Percentiles rank a stretch among this genome's conserved stretches.
Evolutionary conservation across 2,329 filamentous ascomycete species (phyloP).

Genomic region (Pseudogymnoascus sp.): DNA sequence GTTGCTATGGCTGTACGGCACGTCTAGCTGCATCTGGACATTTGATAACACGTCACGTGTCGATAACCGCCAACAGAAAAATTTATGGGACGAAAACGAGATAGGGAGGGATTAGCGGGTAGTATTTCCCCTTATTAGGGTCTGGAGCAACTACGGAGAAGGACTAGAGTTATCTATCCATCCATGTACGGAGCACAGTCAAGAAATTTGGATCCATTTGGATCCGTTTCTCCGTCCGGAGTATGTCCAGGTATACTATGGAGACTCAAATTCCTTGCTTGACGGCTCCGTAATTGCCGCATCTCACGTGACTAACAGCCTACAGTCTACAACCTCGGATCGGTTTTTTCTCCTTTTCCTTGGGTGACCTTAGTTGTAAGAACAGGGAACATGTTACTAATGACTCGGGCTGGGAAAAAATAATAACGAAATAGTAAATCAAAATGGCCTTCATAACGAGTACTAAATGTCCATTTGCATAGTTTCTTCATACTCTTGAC

Average conservation of each 20-base stretch:
- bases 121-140: slow-evolving; percentile 2
- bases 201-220: not conserved
- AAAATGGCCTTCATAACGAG: not conserved
- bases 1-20: slow-evolving; percentile 1
- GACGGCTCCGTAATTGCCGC: slow-evolving; percentile 3
- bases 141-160: not conserved
- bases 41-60: not conserved
- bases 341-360: not conserved
- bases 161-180: not conserved
- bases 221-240: slow-evolving; percentile 1
- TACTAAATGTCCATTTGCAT: not conserved
- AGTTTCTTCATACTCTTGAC: not conserved
- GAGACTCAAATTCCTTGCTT: not conserved
- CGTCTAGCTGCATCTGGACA: not conserved
- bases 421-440: not conserved
- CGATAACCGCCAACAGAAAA: not conserved
- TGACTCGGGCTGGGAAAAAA: not conserved
- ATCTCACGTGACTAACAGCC: not conserved
- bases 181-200: not conserved
- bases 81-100: slow-evolving; percentile 2
- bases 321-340: not conserved
- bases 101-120: not conserved
- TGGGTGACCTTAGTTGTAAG: not conserved
- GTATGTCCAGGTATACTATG: not conserved
- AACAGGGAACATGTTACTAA: not conserved